Evolutionary conservation across 169 alveolate species (phyloP), one percentile per base, ranked within the genome.

Genomic region (Cryptosporidium muris): DNA sequence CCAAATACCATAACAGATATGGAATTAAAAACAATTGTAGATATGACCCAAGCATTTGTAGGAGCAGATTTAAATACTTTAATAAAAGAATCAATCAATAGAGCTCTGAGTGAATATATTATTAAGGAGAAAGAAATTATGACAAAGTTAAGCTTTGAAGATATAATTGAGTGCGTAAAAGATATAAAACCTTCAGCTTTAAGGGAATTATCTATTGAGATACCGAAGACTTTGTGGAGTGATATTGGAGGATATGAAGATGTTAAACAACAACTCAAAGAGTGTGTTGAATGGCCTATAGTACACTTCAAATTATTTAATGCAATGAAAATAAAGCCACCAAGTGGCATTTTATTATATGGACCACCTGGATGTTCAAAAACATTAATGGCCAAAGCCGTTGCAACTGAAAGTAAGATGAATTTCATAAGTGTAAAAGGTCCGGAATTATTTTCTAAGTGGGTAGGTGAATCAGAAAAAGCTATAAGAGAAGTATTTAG

Each of bases 331-430:
- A 88, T 97, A 34, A 90, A 90, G 37, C 97, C 99, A 4, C 99
- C 99, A 47, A 91, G 95, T 52, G 99, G 99, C 4, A 93, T 98
- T 56, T 93, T 98, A 67, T 92, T 98, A 54, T 97, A 98, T 90
- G 99, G 99, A 2, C 99, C 99, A 11, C 99, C 99, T 2, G 99
- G 99, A 14, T 97, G 99, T 89, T 92, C 98, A 48, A 98, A 98
- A 91, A 98, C 99, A 8, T 68, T 98, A 92, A 94, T 98, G 92
- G 99, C 99, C 12, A 98, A 97, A 89, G 99, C 99, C 11, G 95
- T 98, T 43, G 99, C 99, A 11, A 97, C 99, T 34, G 99, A 98
- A 90, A 93, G 98, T 74, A 94, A 96, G 54, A 92, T 98, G 93
- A 97, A 98, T 88, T 98, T 98, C 91, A 95, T 98, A 48, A 97